phyloP scores from a whole-genome alignment of 1,284 basidiomycete species.

The Sanghuangporus sanghuang region DNA sequence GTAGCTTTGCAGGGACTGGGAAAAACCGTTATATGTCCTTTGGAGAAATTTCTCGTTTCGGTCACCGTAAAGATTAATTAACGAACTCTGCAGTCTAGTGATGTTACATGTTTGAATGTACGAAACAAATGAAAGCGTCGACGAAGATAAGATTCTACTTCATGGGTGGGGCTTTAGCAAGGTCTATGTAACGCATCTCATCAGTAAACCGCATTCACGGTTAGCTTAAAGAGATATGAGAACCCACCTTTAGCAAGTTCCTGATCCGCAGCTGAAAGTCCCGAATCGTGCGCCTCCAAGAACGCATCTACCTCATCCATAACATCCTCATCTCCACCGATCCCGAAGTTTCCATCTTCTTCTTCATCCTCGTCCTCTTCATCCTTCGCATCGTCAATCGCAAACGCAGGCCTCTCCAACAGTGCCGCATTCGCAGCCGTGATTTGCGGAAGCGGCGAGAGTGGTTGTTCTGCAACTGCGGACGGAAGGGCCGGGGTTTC shows the following conservation, averaged over 20 bases:
- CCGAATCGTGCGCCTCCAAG: constrained; percentile 85
- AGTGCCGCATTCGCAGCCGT: constrained; percentile 80
- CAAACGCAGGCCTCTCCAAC: constrained; percentile 88
- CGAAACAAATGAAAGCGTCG: not conserved
- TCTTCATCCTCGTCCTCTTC: constrained; percentile 59
- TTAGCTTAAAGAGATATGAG: not conserved
- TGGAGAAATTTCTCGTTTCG: too few relatives aligned
- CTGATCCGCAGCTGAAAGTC: constrained; percentile 80
- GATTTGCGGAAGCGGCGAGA: constrained; percentile 60
- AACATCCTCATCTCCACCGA: constrained; percentile 52
- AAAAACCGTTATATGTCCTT: too few relatives aligned
- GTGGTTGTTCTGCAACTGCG: constrained; percentile 21
- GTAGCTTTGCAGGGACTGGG: too few relatives aligned
- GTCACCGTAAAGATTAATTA: not conserved
- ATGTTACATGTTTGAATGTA: constrained; percentile 1
- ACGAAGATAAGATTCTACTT: not conserved
- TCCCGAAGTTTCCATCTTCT: constrained; percentile 44
- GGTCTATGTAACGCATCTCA: constrained; percentile 5
- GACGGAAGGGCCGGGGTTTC: constrained; percentile 13
- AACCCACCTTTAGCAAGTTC: constrained; percentile 68
- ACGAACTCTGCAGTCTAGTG: constrained; percentile 1
- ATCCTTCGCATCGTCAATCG: constrained; percentile 87
- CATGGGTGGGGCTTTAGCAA: constrained; percentile 17
- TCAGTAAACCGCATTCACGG: not conserved
- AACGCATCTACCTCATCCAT: constrained; percentile 94